A percentile compares a stretch with the other conserved stretches of the same genome.
Evolutionary conservation across 1,139 yeast species (phyloP).

Genomic region (Geotrichum candidum): DNA sequence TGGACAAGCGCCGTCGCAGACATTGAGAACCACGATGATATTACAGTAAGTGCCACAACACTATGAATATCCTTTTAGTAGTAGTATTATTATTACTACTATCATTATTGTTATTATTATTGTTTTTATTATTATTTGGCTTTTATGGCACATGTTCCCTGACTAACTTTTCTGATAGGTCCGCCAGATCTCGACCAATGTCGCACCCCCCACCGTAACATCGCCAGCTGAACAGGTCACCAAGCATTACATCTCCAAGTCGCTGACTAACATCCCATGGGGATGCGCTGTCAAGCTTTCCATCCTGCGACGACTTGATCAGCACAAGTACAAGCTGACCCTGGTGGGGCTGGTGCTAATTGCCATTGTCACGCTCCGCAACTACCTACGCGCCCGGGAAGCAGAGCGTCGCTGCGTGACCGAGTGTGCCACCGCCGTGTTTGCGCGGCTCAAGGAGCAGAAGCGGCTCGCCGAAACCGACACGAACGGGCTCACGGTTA

Average conservation of each 20-base stretch:
- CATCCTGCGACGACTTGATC: constrained; percentile 19
- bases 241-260: constrained; percentile 33
- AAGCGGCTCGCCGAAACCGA: constrained; percentile 33
- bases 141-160: not conserved
- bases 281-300: constrained; percentile 25
- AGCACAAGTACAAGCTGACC: constrained; percentile 11
- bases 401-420: constrained; percentile 18
- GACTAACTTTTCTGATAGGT: constrained; percentile 2
- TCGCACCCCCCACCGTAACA: not conserved
- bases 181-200: not conserved
- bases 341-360: not conserved
- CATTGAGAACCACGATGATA: constrained; percentile 66
- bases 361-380: not conserved
- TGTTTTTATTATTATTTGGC: not conserved
- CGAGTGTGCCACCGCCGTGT: constrained; percentile 32
- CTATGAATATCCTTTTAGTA: not conserved
- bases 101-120: not conserved
- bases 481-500: constrained; percentile 35
- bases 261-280: constrained; percentile 34
- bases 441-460: constrained; percentile 36
- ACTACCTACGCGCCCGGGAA: not conserved
- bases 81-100: not conserved
- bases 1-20: constrained; percentile 66
- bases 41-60: constrained; percentile 54
- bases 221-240: not conserved